These are phyloP conservation scores for Xylariales sp. DNA, from an alignment of 2,329 filamentous ascomycete species.

Conservation along the genomic window DNA sequence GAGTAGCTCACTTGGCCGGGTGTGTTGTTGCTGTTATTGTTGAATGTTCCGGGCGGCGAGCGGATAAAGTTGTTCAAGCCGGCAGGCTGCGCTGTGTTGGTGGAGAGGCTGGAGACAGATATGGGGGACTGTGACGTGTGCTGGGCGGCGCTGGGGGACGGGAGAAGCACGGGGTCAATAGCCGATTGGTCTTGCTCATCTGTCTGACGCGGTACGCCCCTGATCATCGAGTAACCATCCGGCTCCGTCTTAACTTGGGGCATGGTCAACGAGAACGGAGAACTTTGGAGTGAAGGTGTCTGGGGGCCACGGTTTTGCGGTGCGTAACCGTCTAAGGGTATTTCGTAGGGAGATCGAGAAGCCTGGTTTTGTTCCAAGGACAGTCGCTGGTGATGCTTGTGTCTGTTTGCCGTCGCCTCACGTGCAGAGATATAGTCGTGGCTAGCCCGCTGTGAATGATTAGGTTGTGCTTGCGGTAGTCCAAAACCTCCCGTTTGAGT, in stretches of 20 bases:
- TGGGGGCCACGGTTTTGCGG: constrained; percentile 12
- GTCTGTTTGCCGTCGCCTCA: constrained; percentile 25
- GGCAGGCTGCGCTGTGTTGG: constrained; percentile 14
- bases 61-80: constrained; percentile 11
- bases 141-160: constrained; percentile 36
- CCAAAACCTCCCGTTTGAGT: constrained; percentile 83
- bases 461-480: constrained; percentile 26
- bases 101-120: constrained; percentile 26
- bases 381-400: constrained; percentile 13
- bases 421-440: constrained; percentile 23
- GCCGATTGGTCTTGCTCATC: constrained; percentile 25
- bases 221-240: constrained; percentile 32
- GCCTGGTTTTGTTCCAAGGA: constrained; percentile 17
- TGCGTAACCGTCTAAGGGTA: constrained; percentile 15
- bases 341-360: constrained; percentile 9
- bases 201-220: constrained; percentile 30
- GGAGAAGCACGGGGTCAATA: constrained; percentile 40
- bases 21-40: constrained; percentile 27
- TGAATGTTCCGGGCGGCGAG: constrained; percentile 19
- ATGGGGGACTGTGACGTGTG: constrained; percentile 24
- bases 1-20: constrained; percentile 31
- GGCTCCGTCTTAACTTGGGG: constrained; percentile 31
- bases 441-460: constrained; percentile 17
- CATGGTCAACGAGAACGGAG: constrained; percentile 23
- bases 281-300: constrained; percentile 15